phyloP scores from a whole-genome alignment of 2,329 filamentous ascomycete species.

The Bipolaris gigantea region DNA sequence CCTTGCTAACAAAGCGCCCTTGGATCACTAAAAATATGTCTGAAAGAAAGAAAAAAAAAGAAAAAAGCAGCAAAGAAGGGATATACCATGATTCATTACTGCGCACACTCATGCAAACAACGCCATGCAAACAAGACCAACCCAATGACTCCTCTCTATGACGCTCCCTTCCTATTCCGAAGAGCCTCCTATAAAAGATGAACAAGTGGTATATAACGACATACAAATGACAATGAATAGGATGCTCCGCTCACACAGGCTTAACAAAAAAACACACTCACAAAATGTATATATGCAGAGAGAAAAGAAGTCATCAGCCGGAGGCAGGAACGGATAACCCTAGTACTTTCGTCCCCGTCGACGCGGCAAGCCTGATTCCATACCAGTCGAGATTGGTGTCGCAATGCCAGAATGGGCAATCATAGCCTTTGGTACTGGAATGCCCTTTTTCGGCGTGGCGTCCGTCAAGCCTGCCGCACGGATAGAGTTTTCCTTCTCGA shows the following conservation, averaged over 20 bases:
- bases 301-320: background rate
- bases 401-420: conserved; percentile 13
- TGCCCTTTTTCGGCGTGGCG: conserved; percentile 37
- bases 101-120: background rate
- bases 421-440: conserved; percentile 27
- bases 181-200: background rate
- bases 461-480: conserved; percentile 11
- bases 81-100: background rate
- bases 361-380: conserved; percentile 38
- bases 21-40: too few species aligned
- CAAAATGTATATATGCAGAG: background rate
- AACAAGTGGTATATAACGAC: background rate
- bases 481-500: conserved; percentile 24
- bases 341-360: conserved; percentile 30
- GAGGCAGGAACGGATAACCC: background rate
- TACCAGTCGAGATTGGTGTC: background rate
- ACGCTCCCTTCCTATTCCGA: background rate
- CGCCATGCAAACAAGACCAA: background rate
- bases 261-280: background rate
- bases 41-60: too few species aligned
- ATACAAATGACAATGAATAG: background rate
- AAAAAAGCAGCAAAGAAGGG: background rate
- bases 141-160: background rate
- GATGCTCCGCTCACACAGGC: too few species aligned
- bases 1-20: too few species aligned